Base-by-base conservation (phyloP, 2,329 filamentous ascomycete species). In the Ampelomyces quisqualis region DNA sequence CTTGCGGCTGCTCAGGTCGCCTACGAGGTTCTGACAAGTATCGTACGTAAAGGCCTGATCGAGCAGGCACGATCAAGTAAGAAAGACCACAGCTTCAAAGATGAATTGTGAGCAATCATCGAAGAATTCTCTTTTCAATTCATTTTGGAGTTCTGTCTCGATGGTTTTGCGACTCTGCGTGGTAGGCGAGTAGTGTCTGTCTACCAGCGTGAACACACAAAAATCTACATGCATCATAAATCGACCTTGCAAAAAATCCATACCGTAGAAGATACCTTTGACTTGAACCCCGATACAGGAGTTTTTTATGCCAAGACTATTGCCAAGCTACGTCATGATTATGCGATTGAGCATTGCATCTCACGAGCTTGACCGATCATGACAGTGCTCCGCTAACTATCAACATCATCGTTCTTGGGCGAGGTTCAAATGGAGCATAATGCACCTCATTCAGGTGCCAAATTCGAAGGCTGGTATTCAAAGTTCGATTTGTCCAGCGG, bases 1-100 rank as follows among this genome's bases (percentile, higher is more conserved):
- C 70, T 95, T 51, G 88, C 88, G 11, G 90, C 82, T 2, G 88
- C 88, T 27, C 89, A 95, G 75, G 79, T 94, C 26, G 87, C 81
- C 1, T 95, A 85, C 65, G 90, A 95, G 73, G 78, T 95, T n/a
- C 67, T 95, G 64, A 94, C 84, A 26, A 87, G 77, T 45, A 83
- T 86, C 70, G 83, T 85, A 5, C 85, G 81, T 71, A 79, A 70
- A 57, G 77, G 73, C 5, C 55, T 69, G 55, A 68, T 71, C 42
- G 71, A 69, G 28, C 62, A 69, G 38, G 64, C 61, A 22, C 67
- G 55, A 42, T 58, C 42, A 26, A 35, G 47, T 40, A 40, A 49
- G 20, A 38, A 29, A 17, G 39, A 54, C 7, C 47, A 48, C 9
- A 38, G 35, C 5, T 34, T 39, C 1, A 64, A 60, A 30, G 62